phyloP scores from a whole-genome alignment of 2,329 filamentous ascomycete genomes.

The Pseudogymnoascus sp. region DNA sequence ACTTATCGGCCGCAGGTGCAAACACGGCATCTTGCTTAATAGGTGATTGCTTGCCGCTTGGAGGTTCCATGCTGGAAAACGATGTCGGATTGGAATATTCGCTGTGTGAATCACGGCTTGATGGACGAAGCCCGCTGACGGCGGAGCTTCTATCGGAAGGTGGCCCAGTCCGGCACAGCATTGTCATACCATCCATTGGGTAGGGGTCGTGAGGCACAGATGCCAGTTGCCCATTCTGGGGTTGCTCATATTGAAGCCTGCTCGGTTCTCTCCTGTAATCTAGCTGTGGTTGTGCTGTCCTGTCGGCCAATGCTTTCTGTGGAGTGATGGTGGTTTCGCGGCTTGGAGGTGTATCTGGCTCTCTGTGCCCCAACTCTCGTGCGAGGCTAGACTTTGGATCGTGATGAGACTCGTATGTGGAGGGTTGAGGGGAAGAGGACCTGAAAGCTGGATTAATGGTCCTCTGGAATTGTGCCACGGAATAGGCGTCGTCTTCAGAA shows the following conservation, averaged over 20 bases:
- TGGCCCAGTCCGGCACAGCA: slow-evolving; percentile 77
- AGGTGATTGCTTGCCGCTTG: slow-evolving; percentile 67
- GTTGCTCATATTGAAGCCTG: slow-evolving; percentile 12
- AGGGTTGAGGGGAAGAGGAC: slow-evolving; percentile 92
- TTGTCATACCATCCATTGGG: slow-evolving; percentile 92
- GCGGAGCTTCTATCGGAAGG: slow-evolving; percentile 61
- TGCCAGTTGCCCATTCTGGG: slow-evolving; percentile 57
- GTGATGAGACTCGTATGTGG: slow-evolving; percentile 85
- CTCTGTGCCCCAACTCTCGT: slow-evolving; percentile 57
- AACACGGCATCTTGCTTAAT: slow-evolving; percentile 52
- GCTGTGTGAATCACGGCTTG: slow-evolving; percentile 71
- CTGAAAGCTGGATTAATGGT: slow-evolving; percentile 94
- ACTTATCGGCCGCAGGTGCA: slow-evolving; percentile 52
- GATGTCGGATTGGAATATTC: slow-evolving; percentile 87
- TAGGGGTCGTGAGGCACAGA: slow-evolving; percentile 86
- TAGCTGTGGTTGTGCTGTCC: slow-evolving; percentile 19
- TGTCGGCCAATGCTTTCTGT: slow-evolving; percentile 37
- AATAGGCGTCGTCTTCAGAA: slow-evolving; percentile 83
- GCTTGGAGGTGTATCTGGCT: slow-evolving; percentile 37
- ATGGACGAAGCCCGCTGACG: slow-evolving; percentile 63
- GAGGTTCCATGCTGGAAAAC: slow-evolving; percentile 75
- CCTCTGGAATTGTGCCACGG: slow-evolving; percentile 89
- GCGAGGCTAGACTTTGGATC: slow-evolving; percentile 71
- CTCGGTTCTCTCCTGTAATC: slow-evolving; percentile 9
- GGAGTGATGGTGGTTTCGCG: slow-evolving; percentile 46